A percentile compares a stretch with the other conserved stretches of the same genome.
Conservation (phyloP, 1,284 basidiomycete species). For the Meira miltonrushii region DNA sequence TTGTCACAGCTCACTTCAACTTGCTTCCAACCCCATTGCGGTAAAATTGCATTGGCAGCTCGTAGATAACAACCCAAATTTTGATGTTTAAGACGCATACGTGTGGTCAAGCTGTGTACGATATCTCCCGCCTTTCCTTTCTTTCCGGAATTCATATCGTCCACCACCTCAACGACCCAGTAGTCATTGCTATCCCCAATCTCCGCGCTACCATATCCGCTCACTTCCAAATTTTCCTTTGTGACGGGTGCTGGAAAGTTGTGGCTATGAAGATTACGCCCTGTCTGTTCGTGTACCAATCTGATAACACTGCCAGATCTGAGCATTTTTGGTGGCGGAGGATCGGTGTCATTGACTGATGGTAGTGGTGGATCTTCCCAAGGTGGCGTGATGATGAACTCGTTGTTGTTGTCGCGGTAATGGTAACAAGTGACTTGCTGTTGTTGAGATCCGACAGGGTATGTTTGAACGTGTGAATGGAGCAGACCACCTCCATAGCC, state of each 20-base stretch:
- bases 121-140: conserved; percentile 60
- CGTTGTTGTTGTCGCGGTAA: conserved; percentile 97
- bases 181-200: conserved; percentile 83
- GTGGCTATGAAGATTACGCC: conserved; percentile 90
- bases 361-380: conserved; percentile 62
- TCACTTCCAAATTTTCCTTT: conserved; percentile 85
- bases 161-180: conserved; percentile 90
- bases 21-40: conserved; percentile 99
- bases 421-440: conserved; percentile 99
- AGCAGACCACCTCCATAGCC: conserved; percentile 94
- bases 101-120: conserved; percentile 84
- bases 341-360: not conserved
- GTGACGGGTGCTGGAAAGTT: conserved; percentile 78
- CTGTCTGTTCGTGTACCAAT: conserved; percentile 73
- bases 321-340: conserved; percentile 59
- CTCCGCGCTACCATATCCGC: conserved; percentile 81
- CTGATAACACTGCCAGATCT: conserved; percentile 73
- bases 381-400: conserved; percentile 74
- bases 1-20: conserved; percentile 90
- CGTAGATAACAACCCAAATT: conserved; percentile 66
- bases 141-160: conserved; percentile 62
- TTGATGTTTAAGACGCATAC: conserved; percentile 76
- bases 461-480: conserved; percentile 93
- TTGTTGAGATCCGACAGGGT: conserved; percentile 83
- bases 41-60: conserved; percentile 80